A percentile compares a stretch with the other conserved stretches of the same genome.
These are phyloP conservation scores for Dactylellina sp. DNA, from an alignment of 2,329 filamentous ascomycete genomes.

Conservation along the genomic window DNA sequence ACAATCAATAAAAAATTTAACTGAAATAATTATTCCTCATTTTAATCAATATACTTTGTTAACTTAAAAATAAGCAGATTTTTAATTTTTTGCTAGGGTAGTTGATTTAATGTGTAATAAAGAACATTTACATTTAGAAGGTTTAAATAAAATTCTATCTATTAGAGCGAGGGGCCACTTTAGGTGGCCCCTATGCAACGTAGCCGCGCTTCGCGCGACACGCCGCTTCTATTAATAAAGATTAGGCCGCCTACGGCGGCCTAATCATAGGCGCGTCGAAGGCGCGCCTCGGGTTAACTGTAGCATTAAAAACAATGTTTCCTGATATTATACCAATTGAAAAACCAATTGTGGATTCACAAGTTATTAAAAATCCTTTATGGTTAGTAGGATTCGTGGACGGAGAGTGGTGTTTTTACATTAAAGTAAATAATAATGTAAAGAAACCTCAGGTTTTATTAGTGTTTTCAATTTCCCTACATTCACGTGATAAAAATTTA, in stretches of 20 bases:
- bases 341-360: constrained; percentile 41
- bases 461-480: constrained; percentile 54
- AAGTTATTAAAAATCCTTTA: constrained; percentile 45
- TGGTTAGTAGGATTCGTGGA: constrained; percentile 56
- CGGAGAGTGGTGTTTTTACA: constrained; percentile 56
- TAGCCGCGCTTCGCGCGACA: too few relatives aligned
- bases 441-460: constrained; percentile 20
- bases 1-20: constrained; percentile 7
- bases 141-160: constrained; percentile 56
- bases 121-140: constrained; percentile 45
- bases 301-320: constrained; percentile 55
- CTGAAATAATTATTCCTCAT: constrained; percentile 18
- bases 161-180: constrained; percentile 25
- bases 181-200: too few relatives aligned
- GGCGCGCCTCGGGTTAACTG: constrained; percentile 53
- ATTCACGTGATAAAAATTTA: constrained; percentile 53
- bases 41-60: constrained; percentile 34
- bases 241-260: too few relatives aligned
- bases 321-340: constrained; percentile 43
- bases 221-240: constrained; percentile 51
- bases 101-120: constrained; percentile 25
- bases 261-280: too few relatives aligned
- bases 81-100: constrained; percentile 17
- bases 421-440: constrained; percentile 44
- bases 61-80: constrained; percentile 29